These are phyloP conservation scores for Eragrostis tef DNA, from an alignment of 202 grass and related monocot species.

Conservation along the genomic window DNA sequence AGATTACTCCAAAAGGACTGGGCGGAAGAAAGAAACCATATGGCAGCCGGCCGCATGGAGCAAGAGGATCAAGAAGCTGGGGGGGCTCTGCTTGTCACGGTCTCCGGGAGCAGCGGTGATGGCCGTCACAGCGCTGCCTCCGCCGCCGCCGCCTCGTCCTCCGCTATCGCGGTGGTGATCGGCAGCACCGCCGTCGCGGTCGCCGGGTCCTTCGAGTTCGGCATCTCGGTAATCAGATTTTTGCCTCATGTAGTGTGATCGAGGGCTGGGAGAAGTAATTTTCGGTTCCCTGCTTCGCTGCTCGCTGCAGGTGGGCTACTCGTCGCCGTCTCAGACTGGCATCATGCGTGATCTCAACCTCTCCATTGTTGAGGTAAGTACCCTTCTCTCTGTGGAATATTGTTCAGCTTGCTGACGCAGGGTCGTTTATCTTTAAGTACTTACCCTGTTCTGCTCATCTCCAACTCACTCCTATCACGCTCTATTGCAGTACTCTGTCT, in stretches of 20 bases:
- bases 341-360: constrained; percentile 77
- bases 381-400: background rate
- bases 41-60: constrained; percentile 13
- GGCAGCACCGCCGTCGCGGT: constrained; percentile 65
- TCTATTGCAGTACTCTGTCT: constrained; percentile 69
- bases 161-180: constrained; percentile 52
- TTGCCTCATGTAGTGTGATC: no score
- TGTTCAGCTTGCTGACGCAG: background rate
- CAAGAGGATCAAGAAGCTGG: background rate
- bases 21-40: background rate
- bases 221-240: constrained; percentile 54
- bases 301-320: constrained; percentile 67
- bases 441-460: background rate
- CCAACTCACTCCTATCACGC: background rate
- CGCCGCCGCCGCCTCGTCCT: background rate
- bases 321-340: constrained; percentile 67
- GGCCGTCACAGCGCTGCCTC: background rate
- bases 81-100: constrained; percentile 36
- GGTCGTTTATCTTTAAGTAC: background rate
- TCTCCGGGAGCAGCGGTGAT: background rate
- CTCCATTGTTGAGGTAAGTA: constrained; percentile 62
- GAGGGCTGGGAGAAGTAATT: no score
- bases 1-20: no score
- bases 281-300: background rate
- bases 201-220: constrained; percentile 73